Evolutionary conservation across 2,329 filamentous ascomycete species (phyloP), one percentile per base, ranked within the genome.

Genomic region (Akanthomyces dipterigenus): DNA sequence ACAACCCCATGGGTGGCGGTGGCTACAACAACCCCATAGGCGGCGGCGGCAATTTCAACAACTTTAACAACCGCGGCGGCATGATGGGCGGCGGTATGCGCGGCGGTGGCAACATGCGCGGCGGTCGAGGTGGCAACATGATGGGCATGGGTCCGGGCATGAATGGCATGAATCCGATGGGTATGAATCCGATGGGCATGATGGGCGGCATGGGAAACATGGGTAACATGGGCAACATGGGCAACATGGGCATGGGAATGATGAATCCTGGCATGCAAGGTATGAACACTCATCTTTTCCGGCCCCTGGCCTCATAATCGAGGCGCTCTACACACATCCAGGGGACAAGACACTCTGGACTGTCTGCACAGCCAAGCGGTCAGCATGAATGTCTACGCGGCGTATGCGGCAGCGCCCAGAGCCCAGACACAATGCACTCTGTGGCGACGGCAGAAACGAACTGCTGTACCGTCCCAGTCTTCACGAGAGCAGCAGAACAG

Each of bases 11-110:
- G 67, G 81, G 84, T 36, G 75, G 77, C 67, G 72, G 72, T 65
- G 72, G 75, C 64, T 78, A 72, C 64, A 79, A 71, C 73, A 75
- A 71, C 55, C 79, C 76, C 62, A 83, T 82, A 75, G 81, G 80
- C 49, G 82, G 80, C 40, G 81, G 80, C 48, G 82, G 80, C 42
- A 80, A 81, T 36, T 75, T 75, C 65, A 73, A 67, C 83, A 79
- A 77, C 51, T 83, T 85, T 63, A 79, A 80, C 70, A 75, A 77
- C 62, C 70, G 74, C 58, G 76, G 73, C 67, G 79, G 77, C 71
- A 82, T 84, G 67, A 77, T 73, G 73, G 71, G 65, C 54, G 75
- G 72, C 31, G 75, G 72, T 36, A 83, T 83, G 67, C 75, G 72
- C 50, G 76, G 77, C 42, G 80, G 81, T 49, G 78, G 74, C 26